Evolutionary conservation across 176 grass and related monocot genomes (phyloP), one percentile per base, ranked within the genome.

Genomic region (Rhipidocladum racemiflorum): DNA sequence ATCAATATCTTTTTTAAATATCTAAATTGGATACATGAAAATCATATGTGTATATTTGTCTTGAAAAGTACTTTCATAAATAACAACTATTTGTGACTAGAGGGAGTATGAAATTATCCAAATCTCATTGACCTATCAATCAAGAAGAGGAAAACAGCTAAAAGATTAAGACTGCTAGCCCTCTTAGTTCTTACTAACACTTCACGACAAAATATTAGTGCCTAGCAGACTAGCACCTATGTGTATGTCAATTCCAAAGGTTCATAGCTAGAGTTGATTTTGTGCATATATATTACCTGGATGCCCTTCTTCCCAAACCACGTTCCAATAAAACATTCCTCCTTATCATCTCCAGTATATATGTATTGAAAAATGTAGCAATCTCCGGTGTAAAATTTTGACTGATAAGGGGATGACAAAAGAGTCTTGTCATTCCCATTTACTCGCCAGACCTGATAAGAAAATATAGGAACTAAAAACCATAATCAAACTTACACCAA

Each of bases 301-400:
- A 95, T 29, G 62, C 92, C 93, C 64, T 90, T 93, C 51, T 80
- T 91, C 25, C 96, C 96, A 87, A 95, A 88, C 96, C 96, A 99
- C 66, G 91, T 99, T 64, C 96, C 96, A 88, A 95, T 93, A 75
- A 99, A 76, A 74, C 81, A 86, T 88, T 99, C 89, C 76, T 99
- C 96, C 29, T 87, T 93, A n/a, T 95, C 96, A 51, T 93, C 91
- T 84, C 91, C 92, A 63, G 85, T 6, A 65, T 99, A 93, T 53
- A 87, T 86, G 86, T 99, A 99, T 78, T 99, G 92, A 62, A 99
- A 99, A 66, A 99, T 90, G 61, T 95, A 99, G 85, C 96, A 93
- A 88, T 95, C 91, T 72, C 96, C 96, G 6, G 82, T 93, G 28
- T 99, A 95, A 76, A 99, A 87, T 87, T 95, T 99, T 69, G 85